phyloP scores from a whole-genome alignment of 2,329 filamentous ascomycete species.

The Microcyclosporella mali region DNA sequence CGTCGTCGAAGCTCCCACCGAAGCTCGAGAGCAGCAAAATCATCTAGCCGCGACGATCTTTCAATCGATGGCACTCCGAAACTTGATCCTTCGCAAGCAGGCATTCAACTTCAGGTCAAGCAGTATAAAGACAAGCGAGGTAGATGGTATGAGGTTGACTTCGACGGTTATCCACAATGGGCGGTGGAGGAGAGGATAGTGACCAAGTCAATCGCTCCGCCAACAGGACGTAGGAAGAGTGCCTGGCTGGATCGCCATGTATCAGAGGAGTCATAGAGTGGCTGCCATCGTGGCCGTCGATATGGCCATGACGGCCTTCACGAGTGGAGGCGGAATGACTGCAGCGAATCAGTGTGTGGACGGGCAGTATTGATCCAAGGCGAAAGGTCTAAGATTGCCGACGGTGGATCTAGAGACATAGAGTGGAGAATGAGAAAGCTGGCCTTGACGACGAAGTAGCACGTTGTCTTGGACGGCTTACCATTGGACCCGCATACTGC shows the following conservation, averaged over 20 bases:
- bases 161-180: conserved; percentile 10
- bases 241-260: not conserved
- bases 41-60: conserved; percentile 9
- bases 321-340: too few species aligned
- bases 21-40: not conserved
- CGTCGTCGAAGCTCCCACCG: not conserved
- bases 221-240: conserved; percentile 2
- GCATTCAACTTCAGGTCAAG: conserved; percentile 5
- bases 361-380: too few species aligned
- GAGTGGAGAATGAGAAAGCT: too few species aligned
- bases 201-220: not conserved
- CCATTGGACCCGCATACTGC: too few species aligned
- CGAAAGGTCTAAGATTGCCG: too few species aligned
- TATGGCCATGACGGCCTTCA: too few species aligned
- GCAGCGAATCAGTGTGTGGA: too few species aligned
- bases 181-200: conserved; percentile 13
- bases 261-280: not conserved
- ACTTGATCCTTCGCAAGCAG: conserved; percentile 11
- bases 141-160: conserved; percentile 15
- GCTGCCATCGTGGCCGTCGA: too few species aligned
- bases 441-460: too few species aligned
- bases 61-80: conserved; percentile 10
- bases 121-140: conserved; percentile 9
- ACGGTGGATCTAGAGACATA: too few species aligned
- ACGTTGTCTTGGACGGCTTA: too few species aligned